Percentiles rank a stretch among this genome's conserved stretches.
Evolutionary conservation across 305 asterid species (phyloP).

Genomic region (Rubia tinctorum): DNA sequence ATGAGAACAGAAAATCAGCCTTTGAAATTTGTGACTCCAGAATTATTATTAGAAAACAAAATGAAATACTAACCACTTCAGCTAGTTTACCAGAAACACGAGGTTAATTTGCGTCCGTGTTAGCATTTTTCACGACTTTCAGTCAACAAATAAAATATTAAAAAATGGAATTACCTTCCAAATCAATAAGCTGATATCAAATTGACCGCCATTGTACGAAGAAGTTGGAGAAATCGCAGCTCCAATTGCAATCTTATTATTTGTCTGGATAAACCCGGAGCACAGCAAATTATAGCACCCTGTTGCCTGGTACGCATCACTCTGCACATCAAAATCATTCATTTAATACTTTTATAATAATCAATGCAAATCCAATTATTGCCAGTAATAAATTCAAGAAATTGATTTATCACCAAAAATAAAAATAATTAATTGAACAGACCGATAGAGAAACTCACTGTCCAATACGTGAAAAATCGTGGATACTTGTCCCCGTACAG

Average conservation of each 20-base stretch:
- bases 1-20: no score
- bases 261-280: slow-evolving; percentile 98
- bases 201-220: slow-evolving; percentile 74
- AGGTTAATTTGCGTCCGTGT: no score
- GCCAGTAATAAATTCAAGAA: neutral
- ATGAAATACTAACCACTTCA: no score
- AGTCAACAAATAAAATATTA: no score
- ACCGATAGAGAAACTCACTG: slow-evolving; percentile 39
- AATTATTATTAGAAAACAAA: no score
- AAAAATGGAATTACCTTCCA: slow-evolving; percentile 66
- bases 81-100: no score
- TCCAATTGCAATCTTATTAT: slow-evolving; percentile 81
- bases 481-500: slow-evolving; percentile 79
- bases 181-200: slow-evolving; percentile 78
- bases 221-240: slow-evolving; percentile 97
- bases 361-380: neutral
- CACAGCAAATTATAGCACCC: slow-evolving; percentile 97
- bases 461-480: slow-evolving; percentile 91
- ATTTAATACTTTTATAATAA: slow-evolving; percentile 1
- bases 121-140: no score
- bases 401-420: neutral
- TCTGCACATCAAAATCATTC: slow-evolving; percentile 39
- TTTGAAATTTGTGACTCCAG: no score
- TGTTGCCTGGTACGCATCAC: slow-evolving; percentile 92
- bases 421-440: neutral